Evolutionary conservation across 2,329 filamentous ascomycete genomes (phyloP).

Genomic region (Pseudogymnoascus sp.): DNA sequence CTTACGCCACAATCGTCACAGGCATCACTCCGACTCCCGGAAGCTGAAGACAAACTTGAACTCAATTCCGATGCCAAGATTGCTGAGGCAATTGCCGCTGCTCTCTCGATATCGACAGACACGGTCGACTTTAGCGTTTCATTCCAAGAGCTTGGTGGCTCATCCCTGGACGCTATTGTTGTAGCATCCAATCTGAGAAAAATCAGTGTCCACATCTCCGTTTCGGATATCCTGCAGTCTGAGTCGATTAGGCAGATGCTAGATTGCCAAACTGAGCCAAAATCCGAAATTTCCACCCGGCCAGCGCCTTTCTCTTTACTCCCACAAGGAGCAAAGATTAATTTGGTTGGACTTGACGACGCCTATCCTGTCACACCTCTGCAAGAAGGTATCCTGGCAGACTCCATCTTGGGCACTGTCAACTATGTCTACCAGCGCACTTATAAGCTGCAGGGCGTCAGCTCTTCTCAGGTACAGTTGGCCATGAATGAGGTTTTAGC

Average conservation of each 20-base stretch:
- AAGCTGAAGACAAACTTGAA: not conserved
- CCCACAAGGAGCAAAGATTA: conserved; percentile 3
- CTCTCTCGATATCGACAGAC: not conserved
- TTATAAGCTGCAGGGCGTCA: not conserved
- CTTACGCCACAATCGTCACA: not conserved
- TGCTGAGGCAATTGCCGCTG: not conserved
- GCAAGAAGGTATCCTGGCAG: conserved; percentile 32
- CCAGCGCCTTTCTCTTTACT: not conserved
- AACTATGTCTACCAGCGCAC: conserved; percentile 28
- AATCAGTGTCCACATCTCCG: not conserved
- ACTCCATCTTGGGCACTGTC: conserved; percentile 26
- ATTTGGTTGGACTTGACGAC: conserved; percentile 25
- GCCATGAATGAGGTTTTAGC: not conserved
- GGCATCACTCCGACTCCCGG: not conserved
- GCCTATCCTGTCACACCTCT: conserved; percentile 32
- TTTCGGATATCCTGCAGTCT: not conserved
- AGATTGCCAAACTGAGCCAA: not conserved
- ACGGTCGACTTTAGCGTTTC: not conserved
- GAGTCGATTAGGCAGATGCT: not conserved
- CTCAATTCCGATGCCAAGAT: not conserved
- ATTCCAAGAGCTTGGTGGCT: conserved; percentile 1
- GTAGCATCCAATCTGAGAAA: conserved; percentile 1
- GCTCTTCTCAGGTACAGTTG: not conserved
- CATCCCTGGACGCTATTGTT: not conserved
- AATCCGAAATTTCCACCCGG: not conserved